Evolutionary conservation across 2,329 filamentous ascomycete genomes (phyloP).

Genomic region (Paramyrothecium sp.): DNA sequence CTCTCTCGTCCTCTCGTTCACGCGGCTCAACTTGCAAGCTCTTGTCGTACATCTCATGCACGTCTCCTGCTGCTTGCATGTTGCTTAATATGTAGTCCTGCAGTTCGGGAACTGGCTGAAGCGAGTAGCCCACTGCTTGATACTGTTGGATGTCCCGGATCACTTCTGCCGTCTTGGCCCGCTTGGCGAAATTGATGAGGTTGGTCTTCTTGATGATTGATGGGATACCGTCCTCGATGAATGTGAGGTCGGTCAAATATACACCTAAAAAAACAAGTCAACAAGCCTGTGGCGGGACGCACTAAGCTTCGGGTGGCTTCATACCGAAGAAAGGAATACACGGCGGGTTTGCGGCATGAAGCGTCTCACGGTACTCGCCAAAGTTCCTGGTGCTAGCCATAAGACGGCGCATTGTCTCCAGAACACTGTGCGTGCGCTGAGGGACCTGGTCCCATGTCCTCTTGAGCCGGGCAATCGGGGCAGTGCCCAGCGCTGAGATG

Average conservation of each 20-base stretch:
- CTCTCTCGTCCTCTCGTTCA: constrained; percentile 98
- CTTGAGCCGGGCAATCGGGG: constrained; percentile 89
- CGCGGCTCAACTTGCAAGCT: constrained; percentile 90
- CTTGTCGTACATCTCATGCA: constrained; percentile 99
- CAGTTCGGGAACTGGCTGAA: constrained; percentile 85
- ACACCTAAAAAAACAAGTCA: constrained; percentile 59
- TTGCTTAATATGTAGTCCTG: constrained; percentile 97
- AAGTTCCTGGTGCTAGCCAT: constrained; percentile 99
- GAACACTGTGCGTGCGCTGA: constrained; percentile 71
- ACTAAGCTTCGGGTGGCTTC: constrained; percentile 17
- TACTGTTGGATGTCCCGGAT: constrained; percentile 99
- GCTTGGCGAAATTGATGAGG: constrained; percentile 97
- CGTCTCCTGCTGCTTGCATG: constrained; percentile 92
- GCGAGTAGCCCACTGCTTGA: constrained; percentile 92
- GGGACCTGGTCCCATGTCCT: constrained; percentile 94
- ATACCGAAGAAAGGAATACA: constrained; percentile 98
- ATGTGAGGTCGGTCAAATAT: constrained; percentile 94
- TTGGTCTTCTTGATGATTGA: constrained; percentile 95
- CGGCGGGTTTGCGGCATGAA: constrained; percentile 90
- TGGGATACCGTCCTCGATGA: constrained; percentile 97
- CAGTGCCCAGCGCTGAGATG: constrained; percentile 91
- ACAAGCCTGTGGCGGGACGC: neutral
- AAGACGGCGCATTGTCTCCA: constrained; percentile 89
- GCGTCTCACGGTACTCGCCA: constrained; percentile 88
- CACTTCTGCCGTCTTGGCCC: constrained; percentile 95